phyloP scores from a whole-genome alignment of 352 stramenopile genomes.

The Pythium insidiosum region DNA sequence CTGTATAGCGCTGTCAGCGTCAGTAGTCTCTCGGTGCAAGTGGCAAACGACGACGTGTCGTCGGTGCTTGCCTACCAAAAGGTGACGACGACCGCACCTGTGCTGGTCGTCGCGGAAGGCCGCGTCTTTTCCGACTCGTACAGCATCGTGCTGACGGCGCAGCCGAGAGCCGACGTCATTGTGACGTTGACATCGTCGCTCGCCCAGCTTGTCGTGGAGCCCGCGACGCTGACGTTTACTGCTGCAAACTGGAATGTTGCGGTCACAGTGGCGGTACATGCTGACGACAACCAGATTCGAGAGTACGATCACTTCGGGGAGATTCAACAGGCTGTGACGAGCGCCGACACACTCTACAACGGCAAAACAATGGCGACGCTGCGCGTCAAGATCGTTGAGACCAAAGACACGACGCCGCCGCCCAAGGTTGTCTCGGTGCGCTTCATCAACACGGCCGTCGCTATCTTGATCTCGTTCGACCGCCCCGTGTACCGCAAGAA shows the following conservation, averaged over 20 bases:
- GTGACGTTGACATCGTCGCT: constrained; percentile 26
- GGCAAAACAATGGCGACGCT: constrained; percentile 15
- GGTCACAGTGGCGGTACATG: constrained; percentile 26
- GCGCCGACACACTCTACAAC: constrained; percentile 22
- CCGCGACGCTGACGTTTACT: constrained; percentile 27
- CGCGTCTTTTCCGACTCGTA: constrained; percentile 37
- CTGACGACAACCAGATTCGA: constrained; percentile 35
- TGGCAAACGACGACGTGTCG: constrained; percentile 47
- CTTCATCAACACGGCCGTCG: constrained; percentile 41
- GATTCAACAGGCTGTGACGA: constrained; percentile 21
- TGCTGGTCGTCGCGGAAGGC: constrained; percentile 35
- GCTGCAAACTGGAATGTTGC: constrained; percentile 39
- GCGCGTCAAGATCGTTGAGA: constrained; percentile 49
- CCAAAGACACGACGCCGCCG: constrained; percentile 45
- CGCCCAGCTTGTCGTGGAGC: constrained; percentile 27
- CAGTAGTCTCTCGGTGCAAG: constrained; percentile 20
- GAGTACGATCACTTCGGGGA: constrained; percentile 31
- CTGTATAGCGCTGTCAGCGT: constrained; percentile 22
- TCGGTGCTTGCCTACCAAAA: constrained; percentile 36
- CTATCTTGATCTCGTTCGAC: constrained; percentile 37
- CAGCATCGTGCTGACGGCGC: constrained; percentile 33
- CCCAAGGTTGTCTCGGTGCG: constrained; percentile 41
- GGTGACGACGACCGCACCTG: constrained; percentile 20
- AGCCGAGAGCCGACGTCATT: constrained; percentile 30
- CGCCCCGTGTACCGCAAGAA: constrained; percentile 28